phyloP scores from a whole-genome alignment of 345 rosid species.

The Eucalyptus caleyi region DNA sequence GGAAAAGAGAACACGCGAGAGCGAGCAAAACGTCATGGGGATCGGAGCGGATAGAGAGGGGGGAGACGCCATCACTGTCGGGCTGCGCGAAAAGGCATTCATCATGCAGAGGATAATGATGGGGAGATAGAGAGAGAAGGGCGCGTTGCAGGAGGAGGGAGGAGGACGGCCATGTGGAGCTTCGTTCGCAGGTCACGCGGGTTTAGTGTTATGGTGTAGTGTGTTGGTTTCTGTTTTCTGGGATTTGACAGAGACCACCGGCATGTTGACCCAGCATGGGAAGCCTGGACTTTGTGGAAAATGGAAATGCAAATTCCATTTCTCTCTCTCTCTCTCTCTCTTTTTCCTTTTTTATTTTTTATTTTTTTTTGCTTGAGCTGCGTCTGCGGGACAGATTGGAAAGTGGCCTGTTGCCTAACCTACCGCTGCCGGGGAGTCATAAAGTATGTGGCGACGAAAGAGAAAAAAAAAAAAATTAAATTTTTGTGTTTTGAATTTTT shows the following conservation, averaged over 20 bases:
- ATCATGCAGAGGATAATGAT: neutral
- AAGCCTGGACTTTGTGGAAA: neutral
- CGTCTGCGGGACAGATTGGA: neutral
- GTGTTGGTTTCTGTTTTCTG: neutral
- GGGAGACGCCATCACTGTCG: neutral
- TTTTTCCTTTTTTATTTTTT: accelerated
- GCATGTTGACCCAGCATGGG: neutral
- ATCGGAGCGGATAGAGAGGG: neutral
- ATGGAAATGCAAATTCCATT: neutral
- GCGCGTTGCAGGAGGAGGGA: neutral
- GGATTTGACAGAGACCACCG: neutral
- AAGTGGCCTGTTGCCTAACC: neutral
- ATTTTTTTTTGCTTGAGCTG: neutral
- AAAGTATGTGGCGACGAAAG: neutral
- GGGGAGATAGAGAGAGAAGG: neutral
- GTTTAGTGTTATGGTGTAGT: neutral
- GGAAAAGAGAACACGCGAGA: neutral
- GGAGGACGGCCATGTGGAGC: neutral
- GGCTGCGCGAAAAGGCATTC: neutral
- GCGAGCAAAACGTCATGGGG: neutral
- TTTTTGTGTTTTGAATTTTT: neutral
- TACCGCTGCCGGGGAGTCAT: neutral
- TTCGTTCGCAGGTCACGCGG: neutral
- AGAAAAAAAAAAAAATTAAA: too few relatives aligned
- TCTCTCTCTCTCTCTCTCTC: neutral